Percentiles rank a stretch among this genome's conserved stretches.
Conservation (phyloP, 768 basidiomycete genomes). For the Pisolithus orientalis region DNA sequence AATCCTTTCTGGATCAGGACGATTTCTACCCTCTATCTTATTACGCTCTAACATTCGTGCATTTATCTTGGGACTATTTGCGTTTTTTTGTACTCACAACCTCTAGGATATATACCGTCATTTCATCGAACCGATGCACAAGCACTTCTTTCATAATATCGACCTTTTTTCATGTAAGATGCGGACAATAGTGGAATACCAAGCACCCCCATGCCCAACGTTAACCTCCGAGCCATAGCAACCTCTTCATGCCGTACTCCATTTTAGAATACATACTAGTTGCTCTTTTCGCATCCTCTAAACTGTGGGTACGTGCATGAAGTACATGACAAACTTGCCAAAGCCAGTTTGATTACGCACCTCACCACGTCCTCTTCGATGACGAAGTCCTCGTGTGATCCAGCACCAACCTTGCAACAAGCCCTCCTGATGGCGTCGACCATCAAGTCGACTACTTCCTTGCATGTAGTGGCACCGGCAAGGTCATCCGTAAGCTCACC, state of each 20-base stretch:
- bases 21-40: conserved; percentile 2
- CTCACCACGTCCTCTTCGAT: conserved; percentile 72
- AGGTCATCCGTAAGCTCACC: conserved; percentile 59
- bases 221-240: conserved; percentile 81
- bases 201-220: background rate
- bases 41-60: background rate
- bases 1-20: conserved; percentile 13
- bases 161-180: background rate
- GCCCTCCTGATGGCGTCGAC: conserved; percentile 64
- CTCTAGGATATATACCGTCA: conserved; percentile 9
- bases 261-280: conserved; percentile 87
- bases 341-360: conserved; percentile 32
- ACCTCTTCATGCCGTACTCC: conserved; percentile 88
- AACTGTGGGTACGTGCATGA: conserved; percentile 32
- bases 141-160: too few relatives aligned
- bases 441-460: conserved; percentile 70
- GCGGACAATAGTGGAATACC: conserved; percentile 4
- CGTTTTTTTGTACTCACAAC: conserved; percentile 10
- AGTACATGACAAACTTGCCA: background rate
- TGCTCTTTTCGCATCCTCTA: conserved; percentile 77
- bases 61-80: conserved; percentile 16
- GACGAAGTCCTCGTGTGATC: conserved; percentile 41
- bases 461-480: conserved; percentile 57
- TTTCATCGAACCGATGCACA: conserved; percentile 3
- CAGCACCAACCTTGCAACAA: conserved; percentile 56